phyloP scores from a whole-genome alignment of 2,329 filamentous ascomycete species.

The Graphium sp. region DNA sequence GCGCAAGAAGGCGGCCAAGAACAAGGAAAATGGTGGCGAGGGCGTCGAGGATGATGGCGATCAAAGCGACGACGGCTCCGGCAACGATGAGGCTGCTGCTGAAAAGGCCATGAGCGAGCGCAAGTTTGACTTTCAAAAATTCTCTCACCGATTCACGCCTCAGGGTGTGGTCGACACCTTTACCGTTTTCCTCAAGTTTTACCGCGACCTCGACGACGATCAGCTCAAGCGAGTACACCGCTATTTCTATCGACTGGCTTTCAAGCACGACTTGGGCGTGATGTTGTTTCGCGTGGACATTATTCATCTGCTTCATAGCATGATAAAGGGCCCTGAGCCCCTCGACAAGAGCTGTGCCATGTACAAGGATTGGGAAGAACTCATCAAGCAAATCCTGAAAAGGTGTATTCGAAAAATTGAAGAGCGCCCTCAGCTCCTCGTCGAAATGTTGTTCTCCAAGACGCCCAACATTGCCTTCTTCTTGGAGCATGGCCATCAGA shows the following conservation, averaged over 20 bases:
- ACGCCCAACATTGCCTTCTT: constrained; percentile 69
- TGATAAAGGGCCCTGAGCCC: constrained; percentile 77
- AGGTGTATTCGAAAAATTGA: constrained; percentile 72
- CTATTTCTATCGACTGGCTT: constrained; percentile 85
- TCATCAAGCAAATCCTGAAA: constrained; percentile 69
- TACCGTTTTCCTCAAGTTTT: constrained; percentile 61
- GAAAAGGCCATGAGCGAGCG: constrained; percentile 62
- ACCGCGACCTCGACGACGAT: constrained; percentile 57
- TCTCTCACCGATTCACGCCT: constrained; percentile 63
- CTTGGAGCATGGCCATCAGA: constrained; percentile 80
- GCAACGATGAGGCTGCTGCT: constrained; percentile 53
- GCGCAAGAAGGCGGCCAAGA: constrained; percentile 51
- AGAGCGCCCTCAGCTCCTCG: constrained; percentile 67
- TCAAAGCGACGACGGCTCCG: constrained; percentile 52
- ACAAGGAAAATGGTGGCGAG: constrained; percentile 6
- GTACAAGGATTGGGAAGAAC: constrained; percentile 81
- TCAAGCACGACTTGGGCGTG: constrained; percentile 84
- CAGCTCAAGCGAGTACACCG: constrained; percentile 87
- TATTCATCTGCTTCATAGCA: constrained; percentile 69
- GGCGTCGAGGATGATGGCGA: constrained; percentile 25
- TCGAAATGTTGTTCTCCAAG: constrained; percentile 93
- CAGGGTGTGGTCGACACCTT: constrained; percentile 85
- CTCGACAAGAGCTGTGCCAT: constrained; percentile 49
- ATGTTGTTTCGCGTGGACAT: constrained; percentile 87
- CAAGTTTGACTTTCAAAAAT: constrained; percentile 85